Evolutionary conservation across 2,329 filamentous ascomycete genomes (phyloP).

Genomic region (Teratosphaeria viscida): DNA sequence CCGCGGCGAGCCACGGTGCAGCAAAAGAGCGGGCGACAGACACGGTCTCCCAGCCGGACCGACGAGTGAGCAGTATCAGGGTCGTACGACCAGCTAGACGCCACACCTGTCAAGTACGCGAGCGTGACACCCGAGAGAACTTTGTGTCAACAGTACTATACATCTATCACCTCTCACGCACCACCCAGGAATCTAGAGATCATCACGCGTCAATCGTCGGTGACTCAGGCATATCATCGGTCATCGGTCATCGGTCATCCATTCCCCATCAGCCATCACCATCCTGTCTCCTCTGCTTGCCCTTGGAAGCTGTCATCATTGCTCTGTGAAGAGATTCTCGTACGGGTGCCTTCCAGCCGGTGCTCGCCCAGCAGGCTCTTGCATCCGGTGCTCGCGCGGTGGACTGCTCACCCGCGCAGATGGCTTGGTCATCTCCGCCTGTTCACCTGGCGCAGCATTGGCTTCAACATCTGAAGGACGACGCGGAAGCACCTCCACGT

Average conservation of each 20-base stretch:
- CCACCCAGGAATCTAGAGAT: no score
- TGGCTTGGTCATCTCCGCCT: not conserved
- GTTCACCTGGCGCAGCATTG: not conserved
- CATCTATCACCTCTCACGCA: no score
- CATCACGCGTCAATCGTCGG: no score
- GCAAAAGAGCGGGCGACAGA: not conserved
- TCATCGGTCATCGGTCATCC: no score
- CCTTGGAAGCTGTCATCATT: no score
- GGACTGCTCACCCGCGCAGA: not conserved
- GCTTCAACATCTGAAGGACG: not conserved
- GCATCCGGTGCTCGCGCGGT: not conserved
- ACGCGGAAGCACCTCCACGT: no score
- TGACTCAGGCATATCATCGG: no score
- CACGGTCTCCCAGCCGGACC: not conserved
- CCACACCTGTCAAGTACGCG: not conserved
- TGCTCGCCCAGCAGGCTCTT: not conserved
- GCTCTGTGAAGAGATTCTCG: not conserved
- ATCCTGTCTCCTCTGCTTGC: not conserved
- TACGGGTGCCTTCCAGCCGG: not conserved
- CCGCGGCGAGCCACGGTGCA: not conserved
- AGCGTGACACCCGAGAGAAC: no score
- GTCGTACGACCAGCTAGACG: not conserved
- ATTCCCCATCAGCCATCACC: not conserved
- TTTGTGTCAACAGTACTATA: no score
- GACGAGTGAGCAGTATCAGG: not conserved